These are phyloP conservation scores for Adansonia digitata DNA, from an alignment of 345 rosid genomes.

Conservation along the genomic window DNA sequence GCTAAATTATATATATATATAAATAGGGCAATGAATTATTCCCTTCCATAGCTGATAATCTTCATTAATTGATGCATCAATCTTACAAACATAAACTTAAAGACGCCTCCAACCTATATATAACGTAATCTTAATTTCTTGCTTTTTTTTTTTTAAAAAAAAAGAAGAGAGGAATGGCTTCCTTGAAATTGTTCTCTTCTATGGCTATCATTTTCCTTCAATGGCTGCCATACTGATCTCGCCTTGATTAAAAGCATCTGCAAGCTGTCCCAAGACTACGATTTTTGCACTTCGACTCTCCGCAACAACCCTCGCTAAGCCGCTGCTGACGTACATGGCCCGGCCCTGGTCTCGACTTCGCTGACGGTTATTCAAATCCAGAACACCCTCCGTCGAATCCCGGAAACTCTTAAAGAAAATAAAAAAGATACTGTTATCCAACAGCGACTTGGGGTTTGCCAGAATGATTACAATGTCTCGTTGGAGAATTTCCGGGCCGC, in stretches of 20 bases:
- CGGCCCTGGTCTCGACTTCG: not conserved
- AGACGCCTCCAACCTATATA: not conserved
- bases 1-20: too few relatives aligned
- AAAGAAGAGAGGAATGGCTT: not conserved
- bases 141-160: not conserved
- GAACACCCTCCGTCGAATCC: not conserved
- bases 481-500: not conserved
- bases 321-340: not conserved
- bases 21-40: not conserved
- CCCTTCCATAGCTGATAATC: not conserved
- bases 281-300: not conserved
- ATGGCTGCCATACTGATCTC: not conserved
- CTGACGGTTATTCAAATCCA: not conserved
- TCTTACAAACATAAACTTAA: not conserved
- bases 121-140: not conserved
- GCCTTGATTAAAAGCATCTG: slow-evolving; percentile 1
- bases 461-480: not conserved
- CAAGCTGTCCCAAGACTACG: not conserved
- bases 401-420: not conserved
- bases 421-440: not conserved
- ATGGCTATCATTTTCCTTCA: not conserved
- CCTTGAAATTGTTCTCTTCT: not conserved
- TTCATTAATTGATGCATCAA: not conserved
- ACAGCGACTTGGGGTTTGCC: not conserved
- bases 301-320: not conserved